These are phyloP conservation scores for Cantharellus anzutake DNA, from an alignment of 768 basidiomycete species.

Conservation along the genomic window DNA sequence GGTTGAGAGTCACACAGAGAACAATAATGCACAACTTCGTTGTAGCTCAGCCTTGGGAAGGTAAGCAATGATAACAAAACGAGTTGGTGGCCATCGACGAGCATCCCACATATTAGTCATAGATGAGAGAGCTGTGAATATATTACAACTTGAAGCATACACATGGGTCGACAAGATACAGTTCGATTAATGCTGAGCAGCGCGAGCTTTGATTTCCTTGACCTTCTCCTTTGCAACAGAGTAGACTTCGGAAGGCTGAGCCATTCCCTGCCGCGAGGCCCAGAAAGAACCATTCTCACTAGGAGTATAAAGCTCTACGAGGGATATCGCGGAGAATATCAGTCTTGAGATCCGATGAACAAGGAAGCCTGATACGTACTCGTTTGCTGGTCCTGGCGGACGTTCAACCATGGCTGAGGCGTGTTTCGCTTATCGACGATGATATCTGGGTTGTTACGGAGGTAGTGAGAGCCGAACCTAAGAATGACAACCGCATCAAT, in stretches of 20 bases:
- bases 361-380: neutral
- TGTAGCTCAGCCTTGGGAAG: no score
- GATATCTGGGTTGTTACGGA: constrained; percentile 5
- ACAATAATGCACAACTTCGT: no score
- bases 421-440: constrained; percentile 6
- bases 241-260: neutral
- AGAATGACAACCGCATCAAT: no score
- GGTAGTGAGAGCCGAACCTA: constrained; percentile 2
- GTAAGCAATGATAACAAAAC: no score
- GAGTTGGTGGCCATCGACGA: no score
- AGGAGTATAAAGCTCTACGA: neutral
- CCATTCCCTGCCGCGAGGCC: neutral
- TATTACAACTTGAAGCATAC: no score
- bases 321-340: neutral
- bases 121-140: no score
- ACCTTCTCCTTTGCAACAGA: neutral
- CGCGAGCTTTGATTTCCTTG: neutral
- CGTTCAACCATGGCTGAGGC: constrained; percentile 9
- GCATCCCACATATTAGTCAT: no score
- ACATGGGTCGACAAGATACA: no score
- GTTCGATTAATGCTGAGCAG: neutral
- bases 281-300: neutral
- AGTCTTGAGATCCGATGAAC: neutral
- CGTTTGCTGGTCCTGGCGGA: constrained; percentile 10
- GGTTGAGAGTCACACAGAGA: no score